These are phyloP conservation scores for Tulasnella sp. DNA, from an alignment of 768 basidiomycete genomes.

Conservation along the genomic window DNA sequence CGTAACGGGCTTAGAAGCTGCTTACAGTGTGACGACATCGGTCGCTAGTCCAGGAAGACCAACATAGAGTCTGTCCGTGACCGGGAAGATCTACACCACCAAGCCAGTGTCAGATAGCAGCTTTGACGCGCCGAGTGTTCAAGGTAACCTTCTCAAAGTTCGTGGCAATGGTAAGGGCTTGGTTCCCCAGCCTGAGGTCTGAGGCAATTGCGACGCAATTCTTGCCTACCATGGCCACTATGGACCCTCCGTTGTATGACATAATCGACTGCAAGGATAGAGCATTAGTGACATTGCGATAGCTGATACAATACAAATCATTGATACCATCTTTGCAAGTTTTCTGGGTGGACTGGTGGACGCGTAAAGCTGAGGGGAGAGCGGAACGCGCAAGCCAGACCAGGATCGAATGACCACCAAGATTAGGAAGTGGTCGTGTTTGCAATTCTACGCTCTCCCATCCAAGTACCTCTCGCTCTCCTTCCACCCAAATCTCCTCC, in stretches of 20 bases:
- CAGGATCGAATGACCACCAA: slow-evolving; percentile 5
- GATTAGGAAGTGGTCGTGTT: slow-evolving; percentile 19
- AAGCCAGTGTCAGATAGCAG: slow-evolving; percentile 7
- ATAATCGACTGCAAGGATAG: slow-evolving; percentile 68
- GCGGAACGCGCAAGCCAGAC: slow-evolving; percentile 32
- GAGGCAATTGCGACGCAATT: slow-evolving; percentile 98
- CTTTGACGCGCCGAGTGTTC: slow-evolving; percentile 8
- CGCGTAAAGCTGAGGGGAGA: neutral
- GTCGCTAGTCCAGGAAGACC: slow-evolving; percentile 92
- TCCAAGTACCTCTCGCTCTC: slow-evolving; percentile 14
- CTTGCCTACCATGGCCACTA: slow-evolving; percentile 99
- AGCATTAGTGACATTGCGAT: neutral
- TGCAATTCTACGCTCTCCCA: slow-evolving; percentile 19
- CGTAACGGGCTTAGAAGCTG: neutral
- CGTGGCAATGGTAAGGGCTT: slow-evolving; percentile 80
- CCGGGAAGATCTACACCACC: slow-evolving; percentile 79
- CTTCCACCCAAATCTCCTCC: neutral
- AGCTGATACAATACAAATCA: neutral
- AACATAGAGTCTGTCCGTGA: slow-evolving; percentile 88
- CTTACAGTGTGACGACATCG: slow-evolving; percentile 88
- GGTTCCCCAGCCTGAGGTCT: slow-evolving; percentile 88
- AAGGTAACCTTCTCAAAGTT: slow-evolving; percentile 88
- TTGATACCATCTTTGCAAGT: neutral
- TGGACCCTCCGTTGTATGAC: slow-evolving; percentile 96
- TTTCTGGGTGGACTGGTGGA: neutral